Evolutionary conservation across 2,329 filamentous ascomycete species (phyloP), one percentile per base, ranked within the genome.

Genomic region (Thelonectria discophora): DNA sequence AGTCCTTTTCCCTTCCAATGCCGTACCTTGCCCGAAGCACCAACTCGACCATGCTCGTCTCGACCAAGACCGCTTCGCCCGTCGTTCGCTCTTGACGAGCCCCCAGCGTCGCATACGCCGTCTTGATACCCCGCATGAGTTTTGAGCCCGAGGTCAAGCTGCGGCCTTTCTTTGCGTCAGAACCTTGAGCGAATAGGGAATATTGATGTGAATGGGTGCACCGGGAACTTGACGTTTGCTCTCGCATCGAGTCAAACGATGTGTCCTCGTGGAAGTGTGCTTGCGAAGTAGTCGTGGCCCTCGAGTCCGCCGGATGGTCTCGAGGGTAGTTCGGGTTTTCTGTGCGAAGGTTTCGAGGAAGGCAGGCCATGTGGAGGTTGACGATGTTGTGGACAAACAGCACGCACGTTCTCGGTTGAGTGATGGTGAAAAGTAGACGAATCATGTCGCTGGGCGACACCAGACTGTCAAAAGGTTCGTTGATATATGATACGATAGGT

Each of bases 81-180:
- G 27, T 18, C 47, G 47, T 15, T 17, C 4, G 15, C 9, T 21
- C 12, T 32, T 49, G 47, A 37, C 47, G 20, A 37, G 47, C 11
- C 47, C 47, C 47, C 30, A 49, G 13, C 47, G 47, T 24, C 27
- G 47, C 27, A 49, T 49, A 49, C 47, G 47, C n/a, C 47, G 47
- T 34, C 47, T 49, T 18, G 47, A 49, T 21, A 37, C 30, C 13
- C 13, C 11, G 45, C 45, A 27, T 30, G 45, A 47, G 21, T 13
- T 47, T 21, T 47, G 42, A 34, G 11, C n/a, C n/a, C n/a, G 7
- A 12, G 3, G 6, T 13, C 18, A 3, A 54, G 51, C 9, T 12
- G n/a, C 17, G 12, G 34, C 15, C 12, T 37, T 37, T 37, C 3
- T 37, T 37, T 37, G 11, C 15, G 15, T 37, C 12, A 4, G n/a